phyloP scores from a whole-genome alignment of 179 eudicot genomes.

The Beta macrorhiza region DNA sequence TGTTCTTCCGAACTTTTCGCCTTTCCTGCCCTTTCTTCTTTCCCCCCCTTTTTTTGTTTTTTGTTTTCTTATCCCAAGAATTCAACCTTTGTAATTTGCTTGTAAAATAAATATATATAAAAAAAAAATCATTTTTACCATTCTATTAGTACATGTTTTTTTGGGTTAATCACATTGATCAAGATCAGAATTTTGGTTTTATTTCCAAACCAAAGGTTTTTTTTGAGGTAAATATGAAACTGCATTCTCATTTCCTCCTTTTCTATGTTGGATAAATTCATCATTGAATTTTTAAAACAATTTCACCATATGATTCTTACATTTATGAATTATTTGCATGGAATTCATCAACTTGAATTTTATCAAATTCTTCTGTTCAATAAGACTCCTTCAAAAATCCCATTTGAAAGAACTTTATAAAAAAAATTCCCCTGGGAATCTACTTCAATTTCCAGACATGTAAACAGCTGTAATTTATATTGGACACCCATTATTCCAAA shows the following conservation, averaged over 20 bases:
- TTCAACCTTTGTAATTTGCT: background rate
- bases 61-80: too few relatives aligned
- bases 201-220: background rate
- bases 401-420: background rate
- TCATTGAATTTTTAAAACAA: too few relatives aligned
- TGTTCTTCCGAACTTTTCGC: conserved; percentile 17
- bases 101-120: background rate
- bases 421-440: background rate
- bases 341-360: background rate
- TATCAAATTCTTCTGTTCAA: background rate
- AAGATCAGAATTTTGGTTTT: conserved; percentile 5
- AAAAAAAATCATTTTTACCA: background rate
- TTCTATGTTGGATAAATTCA: background rate
- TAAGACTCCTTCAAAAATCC: background rate
- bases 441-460: background rate
- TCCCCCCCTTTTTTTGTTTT: background rate
- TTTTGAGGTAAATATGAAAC: too few relatives aligned
- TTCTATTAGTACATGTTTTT: too few relatives aligned
- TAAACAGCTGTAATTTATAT: conserved; percentile 23
- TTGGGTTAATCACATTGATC: conserved; percentile 3
- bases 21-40: background rate
- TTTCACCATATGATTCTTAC: background rate
- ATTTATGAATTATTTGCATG: background rate
- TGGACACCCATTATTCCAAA: conserved; percentile 10
- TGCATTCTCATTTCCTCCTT: background rate